These are phyloP conservation scores for Macrophomina pseudophaseolina DNA, from an alignment of 2,329 filamentous ascomycete species.

Conservation along the genomic window DNA sequence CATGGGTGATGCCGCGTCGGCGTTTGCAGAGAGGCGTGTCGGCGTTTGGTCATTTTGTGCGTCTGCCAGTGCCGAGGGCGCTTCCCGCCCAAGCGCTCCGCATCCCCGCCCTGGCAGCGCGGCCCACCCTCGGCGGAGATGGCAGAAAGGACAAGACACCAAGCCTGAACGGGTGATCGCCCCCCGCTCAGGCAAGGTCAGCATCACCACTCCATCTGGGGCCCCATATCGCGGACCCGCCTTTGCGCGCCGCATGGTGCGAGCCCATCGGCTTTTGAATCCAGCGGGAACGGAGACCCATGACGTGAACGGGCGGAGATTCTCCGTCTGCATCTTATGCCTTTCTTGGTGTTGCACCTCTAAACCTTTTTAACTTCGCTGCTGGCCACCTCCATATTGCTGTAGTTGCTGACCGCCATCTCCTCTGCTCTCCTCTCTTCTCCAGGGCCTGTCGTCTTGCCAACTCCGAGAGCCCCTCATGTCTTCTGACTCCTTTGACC, in stretches of 20 bases:
- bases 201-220: slow-evolving; percentile 16
- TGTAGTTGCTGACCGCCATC: background rate
- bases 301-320: slow-evolving; percentile 20
- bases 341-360: slow-evolving; percentile 7
- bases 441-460: background rate
- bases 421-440: background rate
- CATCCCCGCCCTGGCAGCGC: slow-evolving; percentile 9
- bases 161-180: slow-evolving; percentile 9
- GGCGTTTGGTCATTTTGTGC: slow-evolving; percentile 4
- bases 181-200: slow-evolving; percentile 7
- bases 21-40: slow-evolving; percentile 4
- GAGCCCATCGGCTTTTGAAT: slow-evolving; percentile 20
- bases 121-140: background rate
- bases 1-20: background rate
- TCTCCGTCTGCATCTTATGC: slow-evolving; percentile 16
- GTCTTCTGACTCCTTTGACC: background rate
- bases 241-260: slow-evolving; percentile 12
- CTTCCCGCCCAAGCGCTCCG: slow-evolving; percentile 2
- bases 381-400: slow-evolving; percentile 2
- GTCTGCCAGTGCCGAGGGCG: background rate
- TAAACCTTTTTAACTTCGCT: slow-evolving; percentile 10
- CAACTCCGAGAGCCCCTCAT: background rate
- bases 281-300: background rate
- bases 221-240: slow-evolving; percentile 19
- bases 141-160: background rate